These are phyloP conservation scores for Multifurca ochricompacta DNA, from an alignment of 768 basidiomycete genomes.

Conservation along the genomic window DNA sequence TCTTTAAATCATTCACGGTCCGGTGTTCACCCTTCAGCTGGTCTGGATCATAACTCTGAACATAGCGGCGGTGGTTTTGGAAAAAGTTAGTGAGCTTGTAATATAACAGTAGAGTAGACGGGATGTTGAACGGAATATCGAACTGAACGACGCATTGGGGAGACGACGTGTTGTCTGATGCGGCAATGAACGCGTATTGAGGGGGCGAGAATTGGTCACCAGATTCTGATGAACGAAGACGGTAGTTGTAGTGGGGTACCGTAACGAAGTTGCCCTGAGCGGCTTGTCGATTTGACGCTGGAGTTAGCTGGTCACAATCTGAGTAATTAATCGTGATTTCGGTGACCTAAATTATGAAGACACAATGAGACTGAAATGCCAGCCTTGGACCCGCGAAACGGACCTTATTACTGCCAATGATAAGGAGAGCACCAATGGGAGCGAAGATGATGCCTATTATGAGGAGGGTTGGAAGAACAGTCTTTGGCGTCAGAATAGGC, in stretches of 20 bases:
- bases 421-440: slow-evolving; percentile 88
- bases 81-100: slow-evolving; percentile 96
- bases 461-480: slow-evolving; percentile 93
- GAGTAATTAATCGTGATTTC: slow-evolving; percentile 97
- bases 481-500: slow-evolving; percentile 96
- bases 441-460: slow-evolving; percentile 93
- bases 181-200: slow-evolving; percentile 62
- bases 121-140: slow-evolving; percentile 69
- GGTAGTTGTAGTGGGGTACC: slow-evolving; percentile 57
- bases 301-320: slow-evolving; percentile 64
- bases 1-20: slow-evolving; percentile 39
- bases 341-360: slow-evolving; percentile 49
- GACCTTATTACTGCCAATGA: slow-evolving; percentile 79
- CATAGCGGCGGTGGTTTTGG: slow-evolving; percentile 98
- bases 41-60: slow-evolving; percentile 77
- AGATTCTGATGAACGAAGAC: slow-evolving; percentile 54
- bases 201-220: slow-evolving; percentile 45
- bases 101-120: slow-evolving; percentile 77
- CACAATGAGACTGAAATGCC: background rate
- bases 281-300: slow-evolving; percentile 34
- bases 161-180: slow-evolving; percentile 34
- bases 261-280: slow-evolving; percentile 39
- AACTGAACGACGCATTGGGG: slow-evolving; percentile 76
- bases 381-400: slow-evolving; percentile 17
- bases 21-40: slow-evolving; percentile 76